phyloP scores from a whole-genome alignment of 352 stramenopile species.

The Globisporangium nodosum region DNA sequence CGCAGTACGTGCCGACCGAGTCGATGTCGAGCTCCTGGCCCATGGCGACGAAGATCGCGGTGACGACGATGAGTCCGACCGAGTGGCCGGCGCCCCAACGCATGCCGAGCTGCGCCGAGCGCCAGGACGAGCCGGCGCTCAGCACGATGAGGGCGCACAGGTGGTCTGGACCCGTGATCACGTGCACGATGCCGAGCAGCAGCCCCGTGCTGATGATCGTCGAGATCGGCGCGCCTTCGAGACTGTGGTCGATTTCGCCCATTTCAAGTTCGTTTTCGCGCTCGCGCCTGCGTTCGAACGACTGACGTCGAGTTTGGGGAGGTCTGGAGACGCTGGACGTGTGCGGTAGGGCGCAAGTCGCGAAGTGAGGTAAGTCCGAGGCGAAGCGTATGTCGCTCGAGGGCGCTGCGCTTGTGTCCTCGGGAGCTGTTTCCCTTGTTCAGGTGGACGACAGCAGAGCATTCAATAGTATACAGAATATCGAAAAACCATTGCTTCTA shows the following conservation, averaged over 20 bases:
- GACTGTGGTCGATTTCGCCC: constrained; percentile 28
- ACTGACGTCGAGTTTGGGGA: background rate
- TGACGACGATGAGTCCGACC: constrained; percentile 68
- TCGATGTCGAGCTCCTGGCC: constrained; percentile 35
- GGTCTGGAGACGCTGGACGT: background rate
- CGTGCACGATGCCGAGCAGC: constrained; percentile 45
- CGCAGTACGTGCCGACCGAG: constrained; percentile 36
- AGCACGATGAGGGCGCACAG: constrained; percentile 84
- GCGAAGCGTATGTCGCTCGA: too few relatives aligned
- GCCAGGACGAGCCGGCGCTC: constrained; percentile 60
- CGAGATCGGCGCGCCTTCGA: constrained; percentile 14
- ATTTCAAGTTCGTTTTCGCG: constrained; percentile 8
- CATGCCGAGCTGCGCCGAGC: constrained; percentile 71
- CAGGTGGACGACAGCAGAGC: too few relatives aligned
- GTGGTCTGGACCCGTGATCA: constrained; percentile 78
- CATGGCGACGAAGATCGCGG: constrained; percentile 46
- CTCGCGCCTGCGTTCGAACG: background rate
- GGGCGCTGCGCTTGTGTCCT: too few relatives aligned
- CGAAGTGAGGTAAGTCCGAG: background rate
- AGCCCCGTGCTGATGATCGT: constrained; percentile 46
- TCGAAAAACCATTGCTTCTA: too few relatives aligned
- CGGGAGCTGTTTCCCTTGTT: too few relatives aligned
- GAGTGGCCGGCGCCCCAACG: constrained; percentile 85
- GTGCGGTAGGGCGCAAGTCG: background rate
- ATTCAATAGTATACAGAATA: too few relatives aligned